Evolutionary conservation across 768 basidiomycete species (phyloP), one percentile per base, ranked within the genome.

Genomic region (Suillus discolor): DNA sequence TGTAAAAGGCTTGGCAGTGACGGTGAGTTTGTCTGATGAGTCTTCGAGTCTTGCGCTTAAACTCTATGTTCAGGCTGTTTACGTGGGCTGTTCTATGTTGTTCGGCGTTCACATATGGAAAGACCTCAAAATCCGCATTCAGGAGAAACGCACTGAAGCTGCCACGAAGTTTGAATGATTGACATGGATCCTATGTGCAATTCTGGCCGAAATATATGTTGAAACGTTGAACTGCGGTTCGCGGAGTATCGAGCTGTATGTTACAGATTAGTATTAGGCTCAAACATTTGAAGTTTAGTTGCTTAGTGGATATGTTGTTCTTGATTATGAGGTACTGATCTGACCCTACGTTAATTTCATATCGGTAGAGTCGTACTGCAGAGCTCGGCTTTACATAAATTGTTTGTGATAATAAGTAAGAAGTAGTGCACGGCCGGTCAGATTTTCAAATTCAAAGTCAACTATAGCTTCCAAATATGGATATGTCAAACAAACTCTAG

Each of bases 141-240:
- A 93, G 67, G 76, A 79, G 39, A 87, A 87, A 13, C 83, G 91
- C 1, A 93, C 93, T 44, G 86, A 91, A 62, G 91, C 90, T 38
- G 89, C 93, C 2, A 88, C 90, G 87, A 94, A 93, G 74, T 84
- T 85, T 7, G 78, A 91, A 72, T 89, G 71, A 74, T 16, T 8
- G 18, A n/a, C 12, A 4, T 31, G 28, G 28, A 31, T 49, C 13
- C 23, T 49, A 23, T 18, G 11, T 53, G 16, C 13, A 51, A 49
- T 12, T 23, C n/a, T 3, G 11, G 15, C 25, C 7, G 3, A 51
- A 2, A 49, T 23, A 11, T 38, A 11, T 38, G 36, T 38, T 11
- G 9, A 38, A 38, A 38, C 9, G 11, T 38, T 38, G 31, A 31
- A 31, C 31, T 31, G 12, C 6, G 23, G 8, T 45, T 9, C 9